These are phyloP conservation scores for Diaporthe sp. DNA, from an alignment of 2,329 filamentous ascomycete genomes.

Conservation along the genomic window DNA sequence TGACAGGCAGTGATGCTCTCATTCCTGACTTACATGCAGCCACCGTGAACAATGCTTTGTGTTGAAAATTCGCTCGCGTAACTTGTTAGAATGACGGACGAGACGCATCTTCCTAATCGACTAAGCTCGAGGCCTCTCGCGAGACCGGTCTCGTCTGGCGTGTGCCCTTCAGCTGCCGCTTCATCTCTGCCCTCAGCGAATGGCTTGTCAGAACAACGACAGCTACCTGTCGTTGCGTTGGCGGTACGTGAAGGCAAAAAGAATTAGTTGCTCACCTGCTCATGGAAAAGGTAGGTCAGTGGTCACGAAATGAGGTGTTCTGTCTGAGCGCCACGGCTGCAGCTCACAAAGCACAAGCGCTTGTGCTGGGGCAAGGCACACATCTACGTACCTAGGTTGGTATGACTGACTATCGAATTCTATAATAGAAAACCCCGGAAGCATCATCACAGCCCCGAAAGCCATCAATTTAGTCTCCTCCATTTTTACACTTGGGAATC, in stretches of 20 bases:
- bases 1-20: background rate
- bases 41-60: background rate
- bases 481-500: background rate
- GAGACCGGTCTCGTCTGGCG: background rate
- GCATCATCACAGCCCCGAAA: background rate
- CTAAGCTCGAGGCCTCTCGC: background rate
- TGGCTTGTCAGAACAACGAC: background rate
- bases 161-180: background rate
- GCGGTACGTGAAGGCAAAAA: background rate
- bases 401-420: conserved; percentile 17
- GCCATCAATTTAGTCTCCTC: background rate
- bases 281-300: background rate
- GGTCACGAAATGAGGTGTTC: background rate
- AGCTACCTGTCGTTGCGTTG: background rate
- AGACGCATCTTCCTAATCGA: background rate
- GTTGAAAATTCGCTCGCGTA: background rate
- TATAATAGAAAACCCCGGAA: background rate
- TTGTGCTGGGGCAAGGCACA: background rate
- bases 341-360: background rate
- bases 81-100: background rate
- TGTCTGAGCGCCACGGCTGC: conserved; percentile 2
- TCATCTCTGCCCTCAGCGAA: background rate
- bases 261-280: background rate
- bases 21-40: background rate
- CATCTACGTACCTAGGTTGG: background rate